Conservation (phyloP, 176 grass and related monocot genomes). For the Microstegium vimineum region DNA sequence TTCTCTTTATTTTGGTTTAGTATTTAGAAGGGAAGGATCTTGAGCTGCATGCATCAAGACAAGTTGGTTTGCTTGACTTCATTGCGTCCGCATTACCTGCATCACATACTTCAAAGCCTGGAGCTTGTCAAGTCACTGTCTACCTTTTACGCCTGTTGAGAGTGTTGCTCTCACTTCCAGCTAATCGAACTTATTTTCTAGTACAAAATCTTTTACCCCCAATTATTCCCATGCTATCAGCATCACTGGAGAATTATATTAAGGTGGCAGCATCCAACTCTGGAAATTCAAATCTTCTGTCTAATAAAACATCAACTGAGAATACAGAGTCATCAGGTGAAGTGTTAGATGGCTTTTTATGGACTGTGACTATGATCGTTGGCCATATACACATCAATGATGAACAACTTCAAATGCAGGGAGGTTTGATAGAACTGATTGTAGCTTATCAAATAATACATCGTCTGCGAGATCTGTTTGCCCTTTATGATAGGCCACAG, state of each 20-base stretch:
- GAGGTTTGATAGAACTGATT: conserved; percentile 84
- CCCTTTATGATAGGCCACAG: conserved; percentile 93
- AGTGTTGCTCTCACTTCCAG: conserved; percentile 74
- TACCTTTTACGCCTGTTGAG: conserved; percentile 73
- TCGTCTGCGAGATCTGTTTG: conserved; percentile 90
- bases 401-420: conserved; percentile 90
- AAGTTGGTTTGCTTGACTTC: conserved; percentile 94
- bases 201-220: conserved; percentile 98
- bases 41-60: conserved; percentile 88
- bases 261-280: conserved; percentile 88
- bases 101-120: conserved; percentile 93
- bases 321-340: conserved; percentile 74
- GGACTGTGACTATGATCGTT: conserved; percentile 77
- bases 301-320: conserved; percentile 70
- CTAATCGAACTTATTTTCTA: conserved; percentile 92
- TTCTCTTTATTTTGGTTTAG: conserved; percentile 55
- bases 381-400: conserved; percentile 68
- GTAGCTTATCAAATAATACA: conserved; percentile 98
- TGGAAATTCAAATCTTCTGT: conserved; percentile 50
- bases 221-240: conserved; percentile 91
- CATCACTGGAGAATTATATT: conserved; percentile 97
- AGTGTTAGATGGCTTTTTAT: conserved; percentile 96
- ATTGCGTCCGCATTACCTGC: conserved; percentile 88
- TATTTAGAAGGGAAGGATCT: conserved; percentile 93
- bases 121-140: conserved; percentile 91